phyloP scores from a whole-genome alignment of 2,329 filamentous ascomycete species.

The Fusarium pseudocircinatum region DNA sequence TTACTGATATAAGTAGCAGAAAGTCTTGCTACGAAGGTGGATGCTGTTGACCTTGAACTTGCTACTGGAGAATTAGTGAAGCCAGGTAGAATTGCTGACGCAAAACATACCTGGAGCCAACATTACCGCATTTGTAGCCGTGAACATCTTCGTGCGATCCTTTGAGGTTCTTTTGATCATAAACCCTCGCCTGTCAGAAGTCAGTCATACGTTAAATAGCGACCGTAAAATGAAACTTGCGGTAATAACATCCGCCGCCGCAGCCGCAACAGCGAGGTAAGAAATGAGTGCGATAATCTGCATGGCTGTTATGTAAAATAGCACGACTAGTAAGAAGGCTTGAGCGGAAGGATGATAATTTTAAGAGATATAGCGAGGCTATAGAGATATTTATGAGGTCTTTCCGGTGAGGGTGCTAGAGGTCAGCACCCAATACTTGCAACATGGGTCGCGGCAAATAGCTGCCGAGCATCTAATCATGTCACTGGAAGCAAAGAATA shows the following conservation, averaged over 20 bases:
- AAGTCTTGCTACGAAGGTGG: neutral
- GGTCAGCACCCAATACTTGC: neutral
- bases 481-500: neutral
- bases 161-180: neutral
- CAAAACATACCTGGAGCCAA: neutral
- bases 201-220: fast-evolving
- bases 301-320: neutral
- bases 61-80: fast-evolving
- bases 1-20: neutral
- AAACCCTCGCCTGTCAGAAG: neutral
- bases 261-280: neutral
- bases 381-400: neutral
- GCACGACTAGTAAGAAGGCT: fast-evolving
- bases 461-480: neutral
- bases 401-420: neutral
- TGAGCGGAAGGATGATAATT: fast-evolving
- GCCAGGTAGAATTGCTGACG: fast-evolving
- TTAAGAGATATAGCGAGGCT: fast-evolving
- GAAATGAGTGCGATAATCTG: neutral
- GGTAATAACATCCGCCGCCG: neutral
- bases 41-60: neutral
- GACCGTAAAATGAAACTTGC: neutral
- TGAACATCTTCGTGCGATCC: neutral
- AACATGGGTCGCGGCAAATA: neutral
- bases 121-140: neutral